A percentile compares a stretch with the other conserved stretches of the same genome.
Conservation (phyloP, 805 yeast species). For the Candida cerambycidarum region DNA sequence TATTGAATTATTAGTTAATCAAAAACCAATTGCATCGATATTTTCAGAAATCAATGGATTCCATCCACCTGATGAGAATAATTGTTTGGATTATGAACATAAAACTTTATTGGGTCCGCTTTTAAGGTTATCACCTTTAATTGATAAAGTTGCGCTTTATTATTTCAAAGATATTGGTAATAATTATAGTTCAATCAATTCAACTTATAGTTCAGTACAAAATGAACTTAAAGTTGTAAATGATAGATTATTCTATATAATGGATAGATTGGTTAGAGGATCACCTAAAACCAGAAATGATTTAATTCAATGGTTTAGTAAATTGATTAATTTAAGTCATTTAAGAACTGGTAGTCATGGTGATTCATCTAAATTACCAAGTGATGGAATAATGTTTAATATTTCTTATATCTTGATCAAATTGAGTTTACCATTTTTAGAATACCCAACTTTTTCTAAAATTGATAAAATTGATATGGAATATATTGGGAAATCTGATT, state of each 20-base stretch:
- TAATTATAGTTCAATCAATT: conserved; percentile 27
- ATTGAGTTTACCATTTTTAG: conserved; percentile 83
- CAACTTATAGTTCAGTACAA: conserved; percentile 60
- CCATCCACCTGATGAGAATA: conserved; percentile 33
- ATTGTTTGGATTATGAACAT: conserved; percentile 56
- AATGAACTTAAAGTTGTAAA: conserved; percentile 59
- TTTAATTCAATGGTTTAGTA: conserved; percentile 67
- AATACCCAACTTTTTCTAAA: conserved; percentile 56
- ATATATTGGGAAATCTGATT: conserved; percentile 55
- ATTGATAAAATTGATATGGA: conserved; percentile 74
- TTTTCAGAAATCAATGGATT: conserved; percentile 60
- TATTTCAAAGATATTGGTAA: conserved; percentile 35
- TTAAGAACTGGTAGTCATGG: conserved; percentile 85
- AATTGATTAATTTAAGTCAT: conserved; percentile 78
- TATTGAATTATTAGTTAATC: conserved; percentile 55
- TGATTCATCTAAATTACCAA: conserved; percentile 60
- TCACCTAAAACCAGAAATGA: conserved; percentile 62
- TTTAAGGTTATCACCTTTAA: conserved; percentile 71
- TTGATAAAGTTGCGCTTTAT: conserved; percentile 46
- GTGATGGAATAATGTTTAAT: conserved; percentile 83
- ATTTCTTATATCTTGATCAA: conserved; percentile 63
- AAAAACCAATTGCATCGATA: conserved; percentile 60
- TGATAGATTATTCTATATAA: conserved; percentile 65
- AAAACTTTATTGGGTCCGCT: conserved; percentile 76
- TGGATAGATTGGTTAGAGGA: conserved; percentile 75